Conservation (phyloP, 768 basidiomycete species). For the Tephrocybe sp. region DNA sequence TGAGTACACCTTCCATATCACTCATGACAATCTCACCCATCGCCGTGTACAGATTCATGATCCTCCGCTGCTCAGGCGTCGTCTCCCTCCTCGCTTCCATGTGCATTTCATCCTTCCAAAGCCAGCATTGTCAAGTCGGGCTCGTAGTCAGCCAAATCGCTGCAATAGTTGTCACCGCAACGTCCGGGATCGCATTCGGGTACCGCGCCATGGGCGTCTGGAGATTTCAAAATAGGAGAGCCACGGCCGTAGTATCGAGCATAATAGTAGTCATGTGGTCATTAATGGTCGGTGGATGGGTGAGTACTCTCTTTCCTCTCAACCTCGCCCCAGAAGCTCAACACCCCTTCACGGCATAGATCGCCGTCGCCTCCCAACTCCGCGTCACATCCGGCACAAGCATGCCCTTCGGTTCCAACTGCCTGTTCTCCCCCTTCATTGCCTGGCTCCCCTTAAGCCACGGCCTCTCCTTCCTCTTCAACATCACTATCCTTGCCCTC, state of each 20-base stretch:
- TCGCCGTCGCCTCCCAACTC: conserved; percentile 10
- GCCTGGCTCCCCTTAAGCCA: conserved; percentile 10
- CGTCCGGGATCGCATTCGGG: conserved; percentile 14
- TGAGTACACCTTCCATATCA: background rate
- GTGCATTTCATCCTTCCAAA: conserved; percentile 14
- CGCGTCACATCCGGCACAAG: conserved; percentile 2
- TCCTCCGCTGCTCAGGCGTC: conserved; percentile 13
- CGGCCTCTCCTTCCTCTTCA: conserved; percentile 11
- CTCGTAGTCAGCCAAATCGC: conserved; percentile 6
- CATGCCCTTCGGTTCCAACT: conserved; percentile 15
- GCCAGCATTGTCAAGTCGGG: conserved; percentile 12
- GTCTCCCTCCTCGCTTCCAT: conserved; percentile 12
- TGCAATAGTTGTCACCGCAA: conserved; percentile 1
- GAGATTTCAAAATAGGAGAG: background rate
- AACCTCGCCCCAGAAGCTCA: background rate
- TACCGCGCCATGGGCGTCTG: conserved; percentile 10
- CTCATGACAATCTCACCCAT: background rate
- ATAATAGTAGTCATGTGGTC: conserved; percentile 1
- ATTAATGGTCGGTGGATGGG: conserved; percentile 12
- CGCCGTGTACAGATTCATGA: conserved; percentile 4
- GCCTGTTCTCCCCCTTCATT: conserved; percentile 2
- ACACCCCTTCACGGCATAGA: background rate
- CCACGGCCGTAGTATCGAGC: background rate
- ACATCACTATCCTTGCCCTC: conserved; percentile 7
- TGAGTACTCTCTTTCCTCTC: background rate